Evolutionary conservation across 108 stramenopile species (phyloP), one percentile per base, ranked within the genome.

Genomic region (Fragilaria radians): DNA sequence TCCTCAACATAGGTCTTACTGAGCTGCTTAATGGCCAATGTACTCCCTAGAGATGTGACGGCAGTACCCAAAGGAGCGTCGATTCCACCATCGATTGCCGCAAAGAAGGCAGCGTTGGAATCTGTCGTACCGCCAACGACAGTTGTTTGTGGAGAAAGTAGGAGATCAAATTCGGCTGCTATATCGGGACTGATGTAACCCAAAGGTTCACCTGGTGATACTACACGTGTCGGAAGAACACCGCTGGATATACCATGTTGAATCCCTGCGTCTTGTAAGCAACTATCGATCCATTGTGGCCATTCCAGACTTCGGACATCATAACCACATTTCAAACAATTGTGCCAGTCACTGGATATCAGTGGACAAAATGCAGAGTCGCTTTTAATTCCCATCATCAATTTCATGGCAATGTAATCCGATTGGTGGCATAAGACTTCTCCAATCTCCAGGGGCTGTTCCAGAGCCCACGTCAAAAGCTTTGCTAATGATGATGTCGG

Each of bases 61-160:
- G 95, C 93, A 17, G 84, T 85, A 0, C 95, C 95, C 22, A 74
- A 63, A n/a, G 47, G 59, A 19, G 79, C 69, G 27, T 54, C 58
- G 5, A 78, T 54, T 5, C 73, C 70, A 17, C 66, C 82, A 32
- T 61, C 71, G 2, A 81, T 81, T 19, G 95, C 95, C 57, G 94
- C 74, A 59, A 96, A 96, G 11, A 94, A 92, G 9, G 95, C 94
- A 66, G 94, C 94, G 62, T 86, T 88, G 68, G 95, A 93, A 11
- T 93, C 95, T 5, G 95, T 96, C 19, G 94, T 94, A 48, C 90
- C 95, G 18, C 93, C 91, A 45, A 96, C 52, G 2, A 81, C 59
- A 17, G 80, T 74, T 29, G 62, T 47, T 33, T 50, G 28, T 17
- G 83, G 62, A n/a, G n/a, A n/a, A n/a, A n/a, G n/a, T n/a, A n/a